These are phyloP conservation scores for Suzukiozyma palmioleophila DNA, from an alignment of 1,139 yeast species.

Conservation along the genomic window DNA sequence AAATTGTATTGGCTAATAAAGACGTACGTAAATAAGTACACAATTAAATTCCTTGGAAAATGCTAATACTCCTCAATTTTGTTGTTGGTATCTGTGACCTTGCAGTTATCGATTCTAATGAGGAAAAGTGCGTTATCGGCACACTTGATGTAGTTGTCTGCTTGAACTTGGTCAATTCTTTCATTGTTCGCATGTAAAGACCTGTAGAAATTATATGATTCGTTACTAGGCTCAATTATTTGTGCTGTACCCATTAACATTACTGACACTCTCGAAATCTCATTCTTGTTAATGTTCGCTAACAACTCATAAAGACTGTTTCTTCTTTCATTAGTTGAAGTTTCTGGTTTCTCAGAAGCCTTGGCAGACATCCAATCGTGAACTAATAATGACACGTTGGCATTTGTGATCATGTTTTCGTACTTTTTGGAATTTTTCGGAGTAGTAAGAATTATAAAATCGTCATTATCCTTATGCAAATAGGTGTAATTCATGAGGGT, in stretches of 20 bases:
- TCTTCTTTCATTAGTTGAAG: constrained; percentile 22
- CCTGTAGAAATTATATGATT: constrained; percentile 51
- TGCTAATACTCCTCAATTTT: constrained; percentile 46
- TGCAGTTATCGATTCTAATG: constrained; percentile 60
- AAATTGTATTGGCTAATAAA: too few relatives aligned
- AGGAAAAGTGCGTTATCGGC: constrained; percentile 63
- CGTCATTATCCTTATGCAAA: constrained; percentile 33
- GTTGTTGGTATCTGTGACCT: constrained; percentile 78
- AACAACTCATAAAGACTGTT: constrained; percentile 56
- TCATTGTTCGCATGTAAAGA: constrained; percentile 55
- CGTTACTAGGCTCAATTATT: constrained; percentile 37
- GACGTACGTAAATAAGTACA: too few relatives aligned
- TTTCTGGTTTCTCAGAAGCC: constrained; percentile 12
- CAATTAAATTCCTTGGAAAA: not conserved
- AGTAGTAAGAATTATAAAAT: constrained; percentile 64
- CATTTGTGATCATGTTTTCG: constrained; percentile 60
- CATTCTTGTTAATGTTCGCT: constrained; percentile 70
- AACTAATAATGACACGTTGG: constrained; percentile 70
- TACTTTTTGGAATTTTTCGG: constrained; percentile 67
- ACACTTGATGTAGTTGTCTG: constrained; percentile 43
- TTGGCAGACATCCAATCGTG: constrained; percentile 83
- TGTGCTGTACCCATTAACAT: constrained; percentile 71
- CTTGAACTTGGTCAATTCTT: constrained; percentile 67
- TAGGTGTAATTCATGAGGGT: constrained; percentile 86
- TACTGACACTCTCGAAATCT: constrained; percentile 71